Evolutionary conservation across 495 filamentous ascomycete genomes (phyloP), one percentile per base, ranked within the genome.

Genomic region (Rostrohypoxylon terebratum): DNA sequence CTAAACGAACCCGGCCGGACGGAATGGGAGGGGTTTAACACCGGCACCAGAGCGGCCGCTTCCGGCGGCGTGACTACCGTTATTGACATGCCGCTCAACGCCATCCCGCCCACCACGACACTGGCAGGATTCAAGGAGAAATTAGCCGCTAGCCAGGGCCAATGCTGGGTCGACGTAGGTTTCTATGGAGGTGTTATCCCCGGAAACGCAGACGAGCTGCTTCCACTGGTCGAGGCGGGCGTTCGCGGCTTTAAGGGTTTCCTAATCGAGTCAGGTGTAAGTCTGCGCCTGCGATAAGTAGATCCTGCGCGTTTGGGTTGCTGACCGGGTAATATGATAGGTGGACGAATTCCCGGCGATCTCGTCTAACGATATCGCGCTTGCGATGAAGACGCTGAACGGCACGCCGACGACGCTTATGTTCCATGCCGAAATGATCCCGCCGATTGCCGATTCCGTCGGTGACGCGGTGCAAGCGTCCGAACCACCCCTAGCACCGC

Each of bases 361-460:
- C 11, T 92, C 90, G 0, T 85, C 91, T 1, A 83, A 80, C 1
- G 96, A 98, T 78, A 90, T 99, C 69, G 84, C 88, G 0, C 86
- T 89, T 48, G 94, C 90, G 47, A 93, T 99, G 89, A 85, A 80
- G 7, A 92, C 90, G 50, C 85, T 99, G 58, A 90, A 90, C 42
- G 89, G 92, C 69, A 77, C 81, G 40, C 86, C 92, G 48, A 99
- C 96, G 14, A 95, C 93, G 0, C 84, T 98, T 47, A 98, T 99
- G 95, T 99, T 99, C 82, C 96, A 99, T 75, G 96, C 96, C 18
- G 96, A 99, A 81, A 98, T 97, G 94, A 90, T 97, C 20, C 96
- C 96, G 1, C 94, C 95, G 3, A 91, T 94, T 67, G 83, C 92
- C 47, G 88, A 89, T 68, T 94, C 93, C 0, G 91, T 94, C 10